Conservation (phyloP, 371 early-diverging fungal genomes). For the Zychaea mexicana region DNA sequence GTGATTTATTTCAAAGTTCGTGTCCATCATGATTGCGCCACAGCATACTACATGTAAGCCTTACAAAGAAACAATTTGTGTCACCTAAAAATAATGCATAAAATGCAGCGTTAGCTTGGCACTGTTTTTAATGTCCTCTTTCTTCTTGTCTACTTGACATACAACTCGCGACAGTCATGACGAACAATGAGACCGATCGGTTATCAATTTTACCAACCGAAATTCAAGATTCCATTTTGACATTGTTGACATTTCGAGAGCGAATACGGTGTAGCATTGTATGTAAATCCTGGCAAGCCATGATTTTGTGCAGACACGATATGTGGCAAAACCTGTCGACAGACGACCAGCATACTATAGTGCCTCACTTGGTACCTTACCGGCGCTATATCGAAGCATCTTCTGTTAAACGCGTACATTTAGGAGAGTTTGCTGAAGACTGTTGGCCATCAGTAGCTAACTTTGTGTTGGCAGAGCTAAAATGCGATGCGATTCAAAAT, state of each 20-base stretch:
- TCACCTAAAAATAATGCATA: too few species aligned
- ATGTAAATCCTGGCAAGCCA: neutral
- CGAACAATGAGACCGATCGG: too few species aligned
- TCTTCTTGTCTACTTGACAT: too few species aligned
- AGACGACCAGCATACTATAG: neutral
- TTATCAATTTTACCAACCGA: neutral
- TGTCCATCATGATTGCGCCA: too few species aligned
- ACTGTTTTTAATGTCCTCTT: too few species aligned
- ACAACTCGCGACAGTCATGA: too few species aligned
- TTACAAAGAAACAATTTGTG: too few species aligned
- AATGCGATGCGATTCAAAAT: neutral
- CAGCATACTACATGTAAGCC: too few species aligned
- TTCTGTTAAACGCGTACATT: neutral
- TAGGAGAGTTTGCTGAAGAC: neutral
- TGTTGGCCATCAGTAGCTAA: neutral
- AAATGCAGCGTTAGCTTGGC: too few species aligned
- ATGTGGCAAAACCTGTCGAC: slow-evolving; percentile 1
- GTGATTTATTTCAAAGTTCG: too few species aligned
- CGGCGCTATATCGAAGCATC: neutral
- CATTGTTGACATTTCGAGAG: neutral
- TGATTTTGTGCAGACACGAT: neutral
- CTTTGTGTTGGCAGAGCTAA: neutral
- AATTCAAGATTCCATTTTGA: neutral
- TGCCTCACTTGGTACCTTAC: neutral
- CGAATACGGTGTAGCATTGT: neutral